Base-by-base conservation (phyloP, 108 stramenopile genomes). In the Cyclotella baltica region DNA sequence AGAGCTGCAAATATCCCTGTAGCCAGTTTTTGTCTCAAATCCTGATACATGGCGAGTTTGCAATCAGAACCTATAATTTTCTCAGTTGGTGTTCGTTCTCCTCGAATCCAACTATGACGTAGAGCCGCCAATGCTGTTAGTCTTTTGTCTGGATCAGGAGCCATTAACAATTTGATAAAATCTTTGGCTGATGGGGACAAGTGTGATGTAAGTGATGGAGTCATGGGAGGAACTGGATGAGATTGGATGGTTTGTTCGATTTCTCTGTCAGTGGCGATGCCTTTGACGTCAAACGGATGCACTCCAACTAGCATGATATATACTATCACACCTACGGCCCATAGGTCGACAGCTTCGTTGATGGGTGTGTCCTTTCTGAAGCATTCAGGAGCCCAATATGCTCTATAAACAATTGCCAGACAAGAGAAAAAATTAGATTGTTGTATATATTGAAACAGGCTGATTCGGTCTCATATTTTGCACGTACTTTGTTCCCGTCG, bases 241-340 rank as follows among this genome's bases (percentile, higher is more conserved):
- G 28, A 65, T 56, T 83, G 50, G 15, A 93, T 88, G 37, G 29
- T 37, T 46, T 83, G 76, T 66, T 86, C 86, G 35, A 93, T 83
- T 62, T 93, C 88, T 48, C 86, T 80, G 29, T 93, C 91, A 11
- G 89, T 74, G 0, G 83, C 63, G 38, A 70, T 58, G 23, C 93
- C 93, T n/a, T 76, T 51, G 1, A 87, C 27, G 70, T 94, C 96
- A 68, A 87, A 96, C 4, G 96, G 96, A 78, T 96, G 96, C 3
- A 86, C 43, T 13, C 93, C 93, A 8, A 86, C 86, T 5, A 96
- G 81, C 92, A 96, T 94, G 40, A 96, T 93, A 69, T 88, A 96
- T 3, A 95, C 59, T 51, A 97, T 91, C 0, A 95, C 86, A 23
- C 96, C 93, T n/a, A 95, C 57, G 11, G 87, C 80, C 80, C 87